Conservation (phyloP, 768 basidiomycete species). For the Termitomyces sp. region DNA sequence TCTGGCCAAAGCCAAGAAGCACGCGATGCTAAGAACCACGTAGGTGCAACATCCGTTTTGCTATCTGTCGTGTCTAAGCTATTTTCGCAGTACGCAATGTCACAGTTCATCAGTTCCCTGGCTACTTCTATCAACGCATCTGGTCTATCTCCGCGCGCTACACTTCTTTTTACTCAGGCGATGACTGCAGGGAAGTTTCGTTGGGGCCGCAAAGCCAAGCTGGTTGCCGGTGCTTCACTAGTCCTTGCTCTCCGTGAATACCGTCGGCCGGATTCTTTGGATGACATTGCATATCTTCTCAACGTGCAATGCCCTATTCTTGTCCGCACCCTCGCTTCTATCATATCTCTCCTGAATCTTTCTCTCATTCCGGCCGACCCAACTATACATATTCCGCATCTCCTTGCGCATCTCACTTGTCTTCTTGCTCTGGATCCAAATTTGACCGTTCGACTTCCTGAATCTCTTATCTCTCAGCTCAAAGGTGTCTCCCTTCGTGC, state of each 20-base stretch:
- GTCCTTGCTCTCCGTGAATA: conserved; percentile 71
- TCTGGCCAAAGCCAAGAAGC: conserved; percentile 65
- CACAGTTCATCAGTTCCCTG: conserved; percentile 58
- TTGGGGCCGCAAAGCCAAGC: conserved; percentile 75
- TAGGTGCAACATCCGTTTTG: conserved; percentile 28
- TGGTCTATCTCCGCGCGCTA: conserved; percentile 64
- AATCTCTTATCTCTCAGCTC: conserved; percentile 35
- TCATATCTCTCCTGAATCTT: conserved; percentile 51
- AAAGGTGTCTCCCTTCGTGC: conserved; percentile 38
- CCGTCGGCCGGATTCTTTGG: conserved; percentile 62
- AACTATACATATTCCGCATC: conserved; percentile 51
- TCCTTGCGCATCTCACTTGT: conserved; percentile 51
- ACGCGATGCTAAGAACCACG: conserved; percentile 61
- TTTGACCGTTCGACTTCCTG: conserved; percentile 27
- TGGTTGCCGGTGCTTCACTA: conserved; percentile 65
- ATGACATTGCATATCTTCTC: conserved; percentile 66
- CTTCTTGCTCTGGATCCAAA: conserved; percentile 22
- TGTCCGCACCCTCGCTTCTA: conserved; percentile 51
- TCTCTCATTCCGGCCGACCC: conserved; percentile 55
- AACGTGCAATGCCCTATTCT: conserved; percentile 49
- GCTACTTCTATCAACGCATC: conserved; percentile 55
- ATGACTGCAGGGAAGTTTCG: conserved; percentile 56
- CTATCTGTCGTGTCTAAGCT: conserved; percentile 1
- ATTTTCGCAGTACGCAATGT: conserved; percentile 53
- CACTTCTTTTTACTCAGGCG: conserved; percentile 64